These are phyloP conservation scores for Taiozyma sp. DNA, from an alignment of 1,139 yeast species.

Conservation along the genomic window DNA sequence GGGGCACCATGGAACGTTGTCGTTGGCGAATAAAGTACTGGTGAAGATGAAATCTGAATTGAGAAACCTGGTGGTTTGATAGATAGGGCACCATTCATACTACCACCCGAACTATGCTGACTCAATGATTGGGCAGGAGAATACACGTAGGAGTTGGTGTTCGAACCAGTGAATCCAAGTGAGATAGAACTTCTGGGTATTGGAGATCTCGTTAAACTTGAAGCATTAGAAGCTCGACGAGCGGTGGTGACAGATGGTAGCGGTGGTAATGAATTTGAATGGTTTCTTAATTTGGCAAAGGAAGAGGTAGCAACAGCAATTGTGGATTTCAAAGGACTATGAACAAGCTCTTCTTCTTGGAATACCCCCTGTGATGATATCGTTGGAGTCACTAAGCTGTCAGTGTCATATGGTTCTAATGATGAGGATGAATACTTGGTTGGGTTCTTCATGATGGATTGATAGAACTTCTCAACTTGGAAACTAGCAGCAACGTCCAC, in stretches of 20 bases:
- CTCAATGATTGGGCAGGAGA: constrained; percentile 14
- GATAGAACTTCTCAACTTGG: constrained; percentile 36
- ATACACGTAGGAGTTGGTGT: constrained; percentile 20
- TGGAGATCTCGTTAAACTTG: constrained; percentile 19
- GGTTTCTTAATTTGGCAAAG: constrained; percentile 9
- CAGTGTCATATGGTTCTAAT: constrained; percentile 2
- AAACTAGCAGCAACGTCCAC: constrained; percentile 51
- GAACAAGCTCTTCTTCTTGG: background rate
- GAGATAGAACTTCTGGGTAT: constrained; percentile 22
- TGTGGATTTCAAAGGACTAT: background rate
- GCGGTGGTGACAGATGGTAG: constrained; percentile 27
- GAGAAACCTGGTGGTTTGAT: constrained; percentile 1
- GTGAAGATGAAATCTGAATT: constrained; percentile 16
- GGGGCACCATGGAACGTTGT: constrained; percentile 2
- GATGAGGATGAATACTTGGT: background rate
- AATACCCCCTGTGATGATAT: constrained; percentile 2
- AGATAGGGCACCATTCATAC: background rate
- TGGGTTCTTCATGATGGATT: constrained; percentile 7
- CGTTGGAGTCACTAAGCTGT: background rate
- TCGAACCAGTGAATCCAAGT: constrained; percentile 19
- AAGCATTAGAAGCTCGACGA: constrained; percentile 20
- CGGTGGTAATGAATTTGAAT: constrained; percentile 26
- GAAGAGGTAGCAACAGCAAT: constrained; percentile 1
- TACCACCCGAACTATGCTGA: constrained; percentile 1
- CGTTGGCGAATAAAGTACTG: constrained; percentile 20